Base-by-base conservation (phyloP, 2,329 filamentous ascomycete species). In the Botrytis tulipae region DNA sequence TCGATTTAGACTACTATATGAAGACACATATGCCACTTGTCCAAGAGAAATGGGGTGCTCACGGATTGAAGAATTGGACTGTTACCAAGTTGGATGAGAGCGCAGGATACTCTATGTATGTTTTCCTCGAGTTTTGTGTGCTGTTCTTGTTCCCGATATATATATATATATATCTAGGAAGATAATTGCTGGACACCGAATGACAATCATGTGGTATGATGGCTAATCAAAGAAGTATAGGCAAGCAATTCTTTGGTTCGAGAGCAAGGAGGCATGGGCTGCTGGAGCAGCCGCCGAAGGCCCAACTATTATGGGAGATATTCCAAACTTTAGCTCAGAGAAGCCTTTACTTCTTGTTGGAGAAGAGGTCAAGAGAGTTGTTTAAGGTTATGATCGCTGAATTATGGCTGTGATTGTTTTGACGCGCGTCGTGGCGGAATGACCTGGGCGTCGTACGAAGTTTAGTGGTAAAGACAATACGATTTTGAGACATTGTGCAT, bases 11-110 rank as follows among this genome's bases (percentile, higher is more conserved):
- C 22, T 68, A 72, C 32, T 63, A 61, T 32, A 57, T 59, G 57
- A 73, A 70, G 65, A 70, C 12, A 44, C 71, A 73, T 16, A 70
- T 73, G 44, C 71, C 71, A 16, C 48, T 73, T 7, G 71, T 54
- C 9, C 32, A 73, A 10, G 46, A 70, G 66, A 73, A 48, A 42
- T 70, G 71, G 71, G 35, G 32, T 8, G 14, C 71, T 20, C 12
- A 44, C 20, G 71, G 71, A 29, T 10, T 73, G 65, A 48, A 35
- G 25, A 70, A 62, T 1, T 70, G 57, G 65, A 44, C 12, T 0
- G 25, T 73, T n/a, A 32, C 32, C 1, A 48, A 70, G 10, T 29
- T 73, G 35, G 44, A 54, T 22, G 71, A 67, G 40, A 32, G 42
- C 5, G 25, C 20, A 40, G 62, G 40, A 12, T 69, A 61, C 35